These are phyloP conservation scores for Silybum marianum DNA, from an alignment of 129 eudicot genomes.

Conservation along the genomic window DNA sequence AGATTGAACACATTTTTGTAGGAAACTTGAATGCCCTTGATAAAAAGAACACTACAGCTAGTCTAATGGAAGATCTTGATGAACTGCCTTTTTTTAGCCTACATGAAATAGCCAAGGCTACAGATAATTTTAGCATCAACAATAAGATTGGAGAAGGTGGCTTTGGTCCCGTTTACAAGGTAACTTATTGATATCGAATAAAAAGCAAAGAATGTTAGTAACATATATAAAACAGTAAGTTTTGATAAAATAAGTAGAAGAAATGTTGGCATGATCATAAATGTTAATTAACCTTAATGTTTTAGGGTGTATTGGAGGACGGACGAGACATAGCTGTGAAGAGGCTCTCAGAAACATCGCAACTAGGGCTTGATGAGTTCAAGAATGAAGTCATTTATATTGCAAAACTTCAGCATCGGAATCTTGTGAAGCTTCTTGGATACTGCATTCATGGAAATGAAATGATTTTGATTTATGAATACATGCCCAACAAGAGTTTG, in stretches of 20 bases:
- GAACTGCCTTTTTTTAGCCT: constrained; percentile 1
- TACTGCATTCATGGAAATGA: constrained; percentile 27
- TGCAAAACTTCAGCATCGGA: constrained; percentile 40
- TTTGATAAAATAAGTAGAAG: too few relatives aligned
- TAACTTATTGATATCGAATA: background rate
- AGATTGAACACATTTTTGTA: background rate
- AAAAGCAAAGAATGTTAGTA: background rate
- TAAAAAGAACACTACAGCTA: constrained; percentile 7
- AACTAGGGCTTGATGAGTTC: constrained; percentile 17
- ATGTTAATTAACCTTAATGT: background rate
- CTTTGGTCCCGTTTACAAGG: constrained; percentile 35
- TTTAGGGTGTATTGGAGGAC: constrained; percentile 28
- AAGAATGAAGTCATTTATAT: background rate
- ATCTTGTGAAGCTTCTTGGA: constrained; percentile 40
- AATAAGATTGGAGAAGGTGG: constrained; percentile 36
- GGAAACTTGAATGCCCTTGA: background rate
- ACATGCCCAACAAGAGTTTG: constrained; percentile 32
- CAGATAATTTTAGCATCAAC: constrained; percentile 7
- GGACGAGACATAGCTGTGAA: constrained; percentile 25
- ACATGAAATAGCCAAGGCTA: constrained; percentile 11
- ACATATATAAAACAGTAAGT: too few relatives aligned
- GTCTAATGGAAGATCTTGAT: background rate
- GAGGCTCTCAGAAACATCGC: constrained; percentile 20
- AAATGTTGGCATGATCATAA: too few relatives aligned
- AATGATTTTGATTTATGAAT: constrained; percentile 13